A percentile compares a stretch with the other conserved stretches of the same genome.
phyloP scores from a whole-genome alignment of 2,329 filamentous ascomycete species.

The Stachybotrys chlorohalonatus region DNA sequence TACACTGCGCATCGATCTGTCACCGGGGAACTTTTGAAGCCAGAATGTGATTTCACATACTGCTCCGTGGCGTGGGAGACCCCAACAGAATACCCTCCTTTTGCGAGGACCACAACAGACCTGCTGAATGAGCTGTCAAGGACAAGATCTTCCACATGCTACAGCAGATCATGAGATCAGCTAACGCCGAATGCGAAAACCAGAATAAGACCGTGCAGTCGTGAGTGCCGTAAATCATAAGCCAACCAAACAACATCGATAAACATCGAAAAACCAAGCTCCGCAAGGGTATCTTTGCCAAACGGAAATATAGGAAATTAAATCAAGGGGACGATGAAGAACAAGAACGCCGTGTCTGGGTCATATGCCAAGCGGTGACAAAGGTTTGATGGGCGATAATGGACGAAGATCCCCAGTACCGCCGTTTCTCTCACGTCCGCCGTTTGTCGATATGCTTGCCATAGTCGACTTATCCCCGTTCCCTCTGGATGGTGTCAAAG shows the following conservation, averaged over 20 bases:
- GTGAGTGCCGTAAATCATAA: neutral
- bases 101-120: no score
- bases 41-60: no score
- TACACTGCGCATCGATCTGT: no score
- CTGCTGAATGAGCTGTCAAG: no score
- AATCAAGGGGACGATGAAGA: neutral
- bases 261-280: neutral
- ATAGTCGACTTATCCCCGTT: constrained; percentile 33
- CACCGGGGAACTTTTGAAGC: no score
- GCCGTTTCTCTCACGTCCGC: constrained; percentile 31
- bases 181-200: neutral
- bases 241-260: neutral
- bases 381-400: constrained; percentile 56
- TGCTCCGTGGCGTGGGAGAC: no score
- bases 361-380: constrained; percentile 52
- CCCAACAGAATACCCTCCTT: no score
- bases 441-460: constrained; percentile 35
- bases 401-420: constrained; percentile 39
- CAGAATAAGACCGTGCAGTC: neutral
- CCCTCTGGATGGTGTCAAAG: constrained; percentile 30
- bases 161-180: neutral
- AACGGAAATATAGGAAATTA: neutral
- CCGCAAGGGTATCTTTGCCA: neutral
- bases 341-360: neutral
- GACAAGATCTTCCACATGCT: no score